Evolutionary conservation across 768 basidiomycete genomes (phyloP).

Genomic region (Amanita rimosa): DNA sequence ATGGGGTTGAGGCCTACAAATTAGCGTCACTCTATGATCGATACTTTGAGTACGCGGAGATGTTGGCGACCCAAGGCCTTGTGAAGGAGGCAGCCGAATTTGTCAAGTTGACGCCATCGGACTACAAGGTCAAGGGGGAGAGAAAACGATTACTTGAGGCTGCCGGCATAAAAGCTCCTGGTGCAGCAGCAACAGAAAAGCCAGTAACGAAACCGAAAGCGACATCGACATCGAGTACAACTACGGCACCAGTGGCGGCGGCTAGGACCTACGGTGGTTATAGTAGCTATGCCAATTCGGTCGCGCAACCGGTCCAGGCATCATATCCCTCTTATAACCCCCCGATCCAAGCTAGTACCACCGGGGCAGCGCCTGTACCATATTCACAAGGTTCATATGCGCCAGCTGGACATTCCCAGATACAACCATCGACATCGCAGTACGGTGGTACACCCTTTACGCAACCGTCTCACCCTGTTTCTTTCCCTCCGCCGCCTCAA

Average conservation of each 20-base stretch:
- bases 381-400: conserved; percentile 17
- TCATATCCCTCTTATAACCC: conserved; percentile 6
- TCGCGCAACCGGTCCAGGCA: conserved; percentile 8
- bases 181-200: conserved; percentile 6
- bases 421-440: conserved; percentile 16
- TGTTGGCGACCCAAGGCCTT: conserved; percentile 86
- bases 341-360: conserved; percentile 2
- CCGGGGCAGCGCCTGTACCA: conserved; percentile 4
- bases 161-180: conserved; percentile 9
- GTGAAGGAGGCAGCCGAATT: conserved; percentile 73
- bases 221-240: conserved; percentile 3
- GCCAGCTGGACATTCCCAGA: conserved; percentile 19
- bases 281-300: conserved; percentile 11
- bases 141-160: conserved; percentile 28
- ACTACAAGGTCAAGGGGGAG: conserved; percentile 49
- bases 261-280: conserved; percentile 14
- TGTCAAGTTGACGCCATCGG: conserved; percentile 65
- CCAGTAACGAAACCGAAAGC: conserved; percentile 12
- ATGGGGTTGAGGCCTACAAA: conserved; percentile 53
- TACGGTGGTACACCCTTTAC: not conserved
- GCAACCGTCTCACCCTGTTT: conserved; percentile 25
- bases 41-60: conserved; percentile 92
- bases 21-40: conserved; percentile 81
- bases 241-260: conserved; percentile 8
- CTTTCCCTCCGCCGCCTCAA: conserved; percentile 34